A percentile compares a stretch with the other conserved stretches of the same genome.
Evolutionary conservation across 495 filamentous ascomycete genomes (phyloP).

Genomic region (Emericellopsis terricola): DNA sequence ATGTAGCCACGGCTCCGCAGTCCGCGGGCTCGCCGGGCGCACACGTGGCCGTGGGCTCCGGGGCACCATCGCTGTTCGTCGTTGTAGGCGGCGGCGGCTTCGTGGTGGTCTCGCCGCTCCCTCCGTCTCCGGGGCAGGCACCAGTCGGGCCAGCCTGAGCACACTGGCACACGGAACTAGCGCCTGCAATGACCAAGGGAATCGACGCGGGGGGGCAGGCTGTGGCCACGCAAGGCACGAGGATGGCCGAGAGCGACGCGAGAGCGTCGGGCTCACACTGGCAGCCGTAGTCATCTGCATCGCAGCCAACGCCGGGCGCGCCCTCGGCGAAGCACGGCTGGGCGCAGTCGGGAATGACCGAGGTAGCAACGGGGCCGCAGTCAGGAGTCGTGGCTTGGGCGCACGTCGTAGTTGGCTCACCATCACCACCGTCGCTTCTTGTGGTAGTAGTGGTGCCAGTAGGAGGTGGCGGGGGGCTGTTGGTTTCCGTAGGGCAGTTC

Average conservation of each 20-base stretch:
- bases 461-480: too few species aligned
- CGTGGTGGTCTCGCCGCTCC: too few species aligned
- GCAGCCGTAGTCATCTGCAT: constrained; percentile 5
- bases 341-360: constrained; percentile 6
- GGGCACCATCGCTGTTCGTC: background rate
- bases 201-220: constrained; percentile 6
- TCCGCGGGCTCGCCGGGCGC: background rate
- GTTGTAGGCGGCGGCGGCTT: background rate
- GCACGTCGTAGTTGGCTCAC: background rate
- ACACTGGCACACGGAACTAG: too few species aligned
- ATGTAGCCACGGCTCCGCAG: background rate
- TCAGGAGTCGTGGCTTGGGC: background rate
- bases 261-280: constrained; percentile 6
- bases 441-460: too few species aligned
- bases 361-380: background rate
- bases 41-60: background rate
- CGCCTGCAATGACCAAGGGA: constrained; percentile 7
- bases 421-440: too few species aligned
- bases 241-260: constrained; percentile 3
- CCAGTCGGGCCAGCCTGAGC: too few species aligned
- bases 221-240: constrained; percentile 7
- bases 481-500: too few species aligned
- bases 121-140: too few species aligned
- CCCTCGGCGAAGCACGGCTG: constrained; percentile 7
- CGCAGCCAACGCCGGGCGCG: constrained; percentile 4